Percentiles rank a stretch among this genome's conserved stretches.
Conservation (phyloP, 768 basidiomycete genomes). For the Mycena leptocephala region DNA sequence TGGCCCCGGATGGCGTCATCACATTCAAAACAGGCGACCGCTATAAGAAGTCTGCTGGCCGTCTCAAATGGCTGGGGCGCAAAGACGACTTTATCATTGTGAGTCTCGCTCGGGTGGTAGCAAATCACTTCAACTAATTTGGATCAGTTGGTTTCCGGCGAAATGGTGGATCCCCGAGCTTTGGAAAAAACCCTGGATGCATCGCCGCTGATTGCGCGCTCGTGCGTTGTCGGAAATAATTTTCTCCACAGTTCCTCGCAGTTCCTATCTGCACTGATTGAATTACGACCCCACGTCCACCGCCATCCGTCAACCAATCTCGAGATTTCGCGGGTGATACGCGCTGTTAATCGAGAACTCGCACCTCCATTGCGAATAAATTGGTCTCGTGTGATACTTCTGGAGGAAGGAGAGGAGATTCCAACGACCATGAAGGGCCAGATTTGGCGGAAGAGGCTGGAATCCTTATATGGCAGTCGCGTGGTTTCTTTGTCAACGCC, state of each 20-base stretch:
- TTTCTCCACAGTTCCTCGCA: conserved; percentile 49
- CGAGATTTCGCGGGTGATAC: conserved; percentile 48
- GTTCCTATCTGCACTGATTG: conserved; percentile 50
- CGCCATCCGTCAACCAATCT: conserved; percentile 28
- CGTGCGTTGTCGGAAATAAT: conserved; percentile 53
- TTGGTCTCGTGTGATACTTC: conserved; percentile 50
- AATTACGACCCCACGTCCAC: conserved; percentile 34
- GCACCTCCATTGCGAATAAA: conserved; percentile 52
- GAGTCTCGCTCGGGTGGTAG: background rate
- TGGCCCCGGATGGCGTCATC: conserved; percentile 44
- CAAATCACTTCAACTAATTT: background rate
- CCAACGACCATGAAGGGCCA: conserved; percentile 51
- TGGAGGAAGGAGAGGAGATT: conserved; percentile 44
- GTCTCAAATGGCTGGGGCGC: conserved; percentile 51
- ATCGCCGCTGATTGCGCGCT: conserved; percentile 43
- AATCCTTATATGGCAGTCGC: conserved; percentile 47
- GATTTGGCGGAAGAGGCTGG: conserved; percentile 53
- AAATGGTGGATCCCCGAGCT: conserved; percentile 52
- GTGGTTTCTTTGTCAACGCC: conserved; percentile 24
- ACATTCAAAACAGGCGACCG: conserved; percentile 53
- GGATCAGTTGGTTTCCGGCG: conserved; percentile 50
- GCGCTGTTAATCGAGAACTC: conserved; percentile 48
- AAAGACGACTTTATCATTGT: conserved; percentile 55
- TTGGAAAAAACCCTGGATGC: conserved; percentile 47
- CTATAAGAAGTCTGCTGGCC: conserved; percentile 41